These are phyloP conservation scores for Polyporus tsugae DNA, from an alignment of 1,284 basidiomycete species.

Conservation along the genomic window DNA sequence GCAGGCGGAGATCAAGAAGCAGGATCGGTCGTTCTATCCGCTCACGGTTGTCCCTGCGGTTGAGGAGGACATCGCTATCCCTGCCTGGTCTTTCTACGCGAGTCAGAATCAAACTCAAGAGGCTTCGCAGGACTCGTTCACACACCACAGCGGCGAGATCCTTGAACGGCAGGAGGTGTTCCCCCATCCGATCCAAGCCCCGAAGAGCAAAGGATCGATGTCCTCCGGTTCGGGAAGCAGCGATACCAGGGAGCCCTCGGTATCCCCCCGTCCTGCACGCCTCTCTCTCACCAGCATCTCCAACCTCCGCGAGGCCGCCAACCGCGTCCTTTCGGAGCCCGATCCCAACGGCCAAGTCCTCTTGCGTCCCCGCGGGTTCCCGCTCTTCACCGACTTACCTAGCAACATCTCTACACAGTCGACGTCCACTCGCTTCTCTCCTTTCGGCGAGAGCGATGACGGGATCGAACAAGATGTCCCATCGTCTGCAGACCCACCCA, in stretches of 20 bases:
- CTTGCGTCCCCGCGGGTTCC: conserved; percentile 48
- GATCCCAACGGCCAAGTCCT: conserved; percentile 35
- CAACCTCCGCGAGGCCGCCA: conserved; percentile 41
- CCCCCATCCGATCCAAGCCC: conserved; percentile 33
- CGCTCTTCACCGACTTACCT: conserved; percentile 50
- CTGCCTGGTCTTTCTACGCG: conserved; percentile 35
- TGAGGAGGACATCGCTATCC: conserved; percentile 33
- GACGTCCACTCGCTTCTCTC: conserved; percentile 53
- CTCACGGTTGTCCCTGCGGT: conserved; percentile 40
- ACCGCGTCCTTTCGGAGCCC: conserved; percentile 26
- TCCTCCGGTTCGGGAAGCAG: conserved; percentile 35
- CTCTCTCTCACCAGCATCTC: conserved; percentile 50
- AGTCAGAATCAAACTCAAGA: conserved; percentile 16
- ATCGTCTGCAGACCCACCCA: conserved; percentile 27
- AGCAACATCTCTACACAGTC: conserved; percentile 39
- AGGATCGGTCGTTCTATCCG: conserved; percentile 50
- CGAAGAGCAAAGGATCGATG: conserved; percentile 30
- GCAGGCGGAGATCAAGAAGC: conserved; percentile 55
- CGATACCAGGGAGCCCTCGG: conserved; percentile 32
- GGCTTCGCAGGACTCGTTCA: conserved; percentile 13
- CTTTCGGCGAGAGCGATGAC: conserved; percentile 56
- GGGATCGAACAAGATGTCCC: conserved; percentile 24
- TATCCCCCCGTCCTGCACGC: conserved; percentile 47
- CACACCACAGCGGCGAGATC: conserved; percentile 33
- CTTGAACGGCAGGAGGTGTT: conserved; percentile 36